phyloP scores from a whole-genome alignment of 2,329 filamentous ascomycete species.

The Penicillium sp. region DNA sequence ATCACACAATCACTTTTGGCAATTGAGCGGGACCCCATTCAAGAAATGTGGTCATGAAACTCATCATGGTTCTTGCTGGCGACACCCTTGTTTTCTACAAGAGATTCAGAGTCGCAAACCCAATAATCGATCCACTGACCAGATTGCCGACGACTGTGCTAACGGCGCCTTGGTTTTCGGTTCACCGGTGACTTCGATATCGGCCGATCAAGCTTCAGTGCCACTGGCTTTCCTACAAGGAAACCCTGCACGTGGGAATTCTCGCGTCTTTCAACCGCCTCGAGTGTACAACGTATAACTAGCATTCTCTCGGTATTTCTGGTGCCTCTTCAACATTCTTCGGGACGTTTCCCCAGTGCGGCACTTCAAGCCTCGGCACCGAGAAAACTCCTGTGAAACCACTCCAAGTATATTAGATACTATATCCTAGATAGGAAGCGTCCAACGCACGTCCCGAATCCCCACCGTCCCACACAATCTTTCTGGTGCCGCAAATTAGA shows the following conservation, averaged over 20 bases:
- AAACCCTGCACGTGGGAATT: background rate
- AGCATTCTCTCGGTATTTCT: background rate
- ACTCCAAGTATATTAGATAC: background rate
- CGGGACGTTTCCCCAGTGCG: too few species aligned
- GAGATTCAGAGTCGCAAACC: background rate
- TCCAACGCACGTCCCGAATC: background rate
- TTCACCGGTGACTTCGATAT: background rate
- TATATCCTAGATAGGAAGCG: background rate
- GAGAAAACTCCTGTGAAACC: background rate
- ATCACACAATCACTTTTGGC: background rate
- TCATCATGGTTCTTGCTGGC: background rate
- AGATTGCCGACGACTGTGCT: background rate
- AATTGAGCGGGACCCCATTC: background rate
- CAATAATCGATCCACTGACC: background rate
- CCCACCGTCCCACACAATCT: background rate
- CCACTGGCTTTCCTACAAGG: background rate
- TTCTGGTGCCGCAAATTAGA: background rate
- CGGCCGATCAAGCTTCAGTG: background rate
- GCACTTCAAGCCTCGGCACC: background rate
- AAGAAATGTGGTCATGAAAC: background rate
- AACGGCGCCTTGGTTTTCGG: background rate
- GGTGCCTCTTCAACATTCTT: too few species aligned
- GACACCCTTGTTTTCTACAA: background rate
- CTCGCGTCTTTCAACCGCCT: background rate
- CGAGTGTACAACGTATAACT: background rate